phyloP scores from a whole-genome alignment of 208 protist genomes.

The Wallacemonas sp. region DNA sequence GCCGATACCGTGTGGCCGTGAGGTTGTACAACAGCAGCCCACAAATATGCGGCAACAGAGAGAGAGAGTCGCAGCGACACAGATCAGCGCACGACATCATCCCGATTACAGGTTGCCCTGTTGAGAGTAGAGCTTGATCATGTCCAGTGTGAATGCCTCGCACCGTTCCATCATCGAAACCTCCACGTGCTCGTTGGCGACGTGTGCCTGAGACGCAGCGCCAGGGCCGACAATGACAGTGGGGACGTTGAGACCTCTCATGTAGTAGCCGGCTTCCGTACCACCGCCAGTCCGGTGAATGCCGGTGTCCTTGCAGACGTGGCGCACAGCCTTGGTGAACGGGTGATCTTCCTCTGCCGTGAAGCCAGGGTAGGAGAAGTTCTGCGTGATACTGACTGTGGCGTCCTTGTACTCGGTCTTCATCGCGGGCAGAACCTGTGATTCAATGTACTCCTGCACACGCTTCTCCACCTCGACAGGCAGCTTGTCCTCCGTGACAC shows the following conservation, averaged over 20 bases:
- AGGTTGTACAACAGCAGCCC: too few relatives aligned
- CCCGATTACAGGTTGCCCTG: conserved; percentile 12
- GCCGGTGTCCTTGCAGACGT: conserved; percentile 7
- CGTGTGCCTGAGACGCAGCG: conserved; percentile 21
- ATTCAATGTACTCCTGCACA: conserved; percentile 14
- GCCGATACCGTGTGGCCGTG: too few relatives aligned
- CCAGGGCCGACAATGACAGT: conserved; percentile 36
- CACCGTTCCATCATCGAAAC: conserved; percentile 3
- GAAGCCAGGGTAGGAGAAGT: conserved; percentile 14
- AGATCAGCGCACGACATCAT: too few relatives aligned
- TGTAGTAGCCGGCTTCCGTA: conserved; percentile 15
- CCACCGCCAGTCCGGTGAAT: conserved; percentile 6
- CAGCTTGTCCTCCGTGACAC: conserved; percentile 10
- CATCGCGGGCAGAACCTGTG: conserved; percentile 11
- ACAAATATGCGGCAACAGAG: too few relatives aligned
- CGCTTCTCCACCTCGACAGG: conserved; percentile 4
- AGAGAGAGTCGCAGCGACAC: too few relatives aligned
- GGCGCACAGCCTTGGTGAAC: conserved; percentile 12
- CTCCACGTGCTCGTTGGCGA: conserved; percentile 15
- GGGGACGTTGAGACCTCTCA: conserved; percentile 23
- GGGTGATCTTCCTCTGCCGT: conserved; percentile 10
- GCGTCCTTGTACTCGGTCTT: conserved; percentile 21
- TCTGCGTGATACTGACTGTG: conserved; percentile 7
- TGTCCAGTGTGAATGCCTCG: conserved; percentile 12
- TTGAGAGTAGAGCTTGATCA: conserved; percentile 15